phyloP scores from a whole-genome alignment of 2,329 filamentous ascomycete species.

The Metarhizium guizhouense region DNA sequence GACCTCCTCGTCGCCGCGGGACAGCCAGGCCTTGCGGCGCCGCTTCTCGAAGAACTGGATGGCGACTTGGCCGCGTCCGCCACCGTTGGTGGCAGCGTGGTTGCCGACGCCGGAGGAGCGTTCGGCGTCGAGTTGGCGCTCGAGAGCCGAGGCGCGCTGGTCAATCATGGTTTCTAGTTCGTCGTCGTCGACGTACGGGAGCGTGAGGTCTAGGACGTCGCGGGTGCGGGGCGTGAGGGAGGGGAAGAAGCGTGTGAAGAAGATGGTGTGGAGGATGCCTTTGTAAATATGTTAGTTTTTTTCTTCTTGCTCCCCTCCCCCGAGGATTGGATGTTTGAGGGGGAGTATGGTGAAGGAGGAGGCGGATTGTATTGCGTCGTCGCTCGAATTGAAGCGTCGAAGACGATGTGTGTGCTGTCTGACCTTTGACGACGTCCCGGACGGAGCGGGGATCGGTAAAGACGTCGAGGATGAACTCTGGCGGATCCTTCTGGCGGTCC shows the following conservation, averaged over 20 bases:
- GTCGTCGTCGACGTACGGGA: conserved; percentile 81
- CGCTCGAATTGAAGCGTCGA: background rate
- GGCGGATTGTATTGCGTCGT: background rate
- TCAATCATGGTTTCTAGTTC: conserved; percentile 93
- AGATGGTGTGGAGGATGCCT: conserved; percentile 94
- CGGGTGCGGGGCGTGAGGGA: conserved; percentile 72
- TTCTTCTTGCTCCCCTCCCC: background rate
- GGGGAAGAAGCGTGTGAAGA: conserved; percentile 97
- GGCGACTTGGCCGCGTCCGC: conserved; percentile 55
- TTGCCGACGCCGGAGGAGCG: conserved; percentile 24
- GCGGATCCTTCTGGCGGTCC: conserved; percentile 50
- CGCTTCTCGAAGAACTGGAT: conserved; percentile 95
- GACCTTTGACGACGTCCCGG: conserved; percentile 88
- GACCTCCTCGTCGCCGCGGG: conserved; percentile 79
- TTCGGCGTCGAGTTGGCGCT: conserved; percentile 64
- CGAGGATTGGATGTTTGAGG: background rate
- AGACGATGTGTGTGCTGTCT: conserved; percentile 10
- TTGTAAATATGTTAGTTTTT: conserved; percentile 3
- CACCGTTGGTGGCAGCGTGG: conserved; percentile 11
- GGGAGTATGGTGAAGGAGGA: background rate
- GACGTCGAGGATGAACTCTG: conserved; percentile 88
- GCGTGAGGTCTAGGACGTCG: conserved; percentile 82
- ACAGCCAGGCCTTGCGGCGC: conserved; percentile 70
- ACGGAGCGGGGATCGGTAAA: conserved; percentile 86
- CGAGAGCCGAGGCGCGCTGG: conserved; percentile 69